Evolutionary conservation across 805 yeast species (phyloP), one percentile per base, ranked within the genome.

Genomic region (Sporopachydermia quercuum): DNA sequence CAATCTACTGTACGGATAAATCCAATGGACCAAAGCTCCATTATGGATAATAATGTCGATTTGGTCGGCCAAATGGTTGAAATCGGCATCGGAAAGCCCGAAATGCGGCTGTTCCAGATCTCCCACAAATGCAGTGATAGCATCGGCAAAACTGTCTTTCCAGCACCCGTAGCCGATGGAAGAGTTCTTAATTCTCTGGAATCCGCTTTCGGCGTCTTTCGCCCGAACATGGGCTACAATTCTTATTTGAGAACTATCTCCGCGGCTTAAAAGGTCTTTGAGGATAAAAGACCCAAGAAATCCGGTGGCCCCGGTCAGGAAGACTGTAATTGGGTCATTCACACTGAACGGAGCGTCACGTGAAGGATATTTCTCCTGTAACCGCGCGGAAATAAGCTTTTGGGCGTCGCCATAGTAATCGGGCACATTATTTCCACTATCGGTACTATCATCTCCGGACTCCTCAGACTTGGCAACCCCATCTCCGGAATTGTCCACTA

Each of bases 21-120:
- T 96, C 99, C 99, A 91, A 58, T 91, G 98, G 33, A 91, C 99
- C 45, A 87, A 67, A 14, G 99, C 99, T 65, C 97, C 98, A 50
- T 91, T 91, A 59, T 91, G 99, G 45, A 91, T 73, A 39, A 91
- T 76, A 3, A 78, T 78, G 57, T 93, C 98, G 42, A 89, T 65
- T 1, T 64, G 60, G 13, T 70, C 58, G 5, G 74, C 62, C 43
- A 91, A 68, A 4, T 51, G 38, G 1, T 48, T 36, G 94, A 95
- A 91, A 19, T 63, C 61, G 3, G 50, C 56, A 27, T 68, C 66
- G 14, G 61, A 48, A 40, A 84, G 52, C 0, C 96, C 98, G 55
- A 91, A 78, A 36, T 78, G 67, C n/a, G 68, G 61, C 46, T 68
- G 60, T 4, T 89, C 71, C 49, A 91, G 67, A 52, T 87, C 87